Base-by-base conservation (phyloP, 1,284 basidiomycete genomes). In the Apiotrichum laibachii region DNA sequence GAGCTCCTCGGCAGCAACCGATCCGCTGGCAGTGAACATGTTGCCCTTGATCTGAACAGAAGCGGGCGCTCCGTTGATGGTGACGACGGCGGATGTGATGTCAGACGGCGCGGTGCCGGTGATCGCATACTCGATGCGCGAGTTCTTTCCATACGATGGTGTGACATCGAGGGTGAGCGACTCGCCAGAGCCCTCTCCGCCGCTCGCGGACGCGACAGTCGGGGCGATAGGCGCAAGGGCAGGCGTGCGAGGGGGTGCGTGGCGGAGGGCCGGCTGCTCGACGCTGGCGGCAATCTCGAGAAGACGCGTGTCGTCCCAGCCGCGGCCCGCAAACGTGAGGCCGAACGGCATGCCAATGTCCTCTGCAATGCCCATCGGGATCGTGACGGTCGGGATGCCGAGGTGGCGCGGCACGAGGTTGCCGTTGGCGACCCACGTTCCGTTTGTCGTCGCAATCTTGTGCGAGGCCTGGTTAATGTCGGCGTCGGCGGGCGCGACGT, bases 391-490 rank as follows among this genome's bases (percentile, higher is more conserved):
- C 7, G 57, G 57, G 21, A 58, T 50, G 16, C 57, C 57, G 3
- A 58, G 35, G 19, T 58, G 57, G 11, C 57, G 57, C 10, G 43
- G 21, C 10, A 44, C 44, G 22, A 53, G 47, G 34, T 58, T 58
- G 21, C 57, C 57, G 33, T 58, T 58, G 11, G 57, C 57, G 21
- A 58, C 57, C 57, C 57, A 58, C 2, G 57, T 58, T 10, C 57
- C 57, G 47, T 58, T 39, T 2, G 42, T 26, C 0, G 40, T 33
- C 2, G 57, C 57, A 5, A 54, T 31, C 2, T 3, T 16, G 35
- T 58, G 47, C 31, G 34, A 21, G 0, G 18, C 7, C 13, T 43
- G 45, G 21, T 45, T n/a, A 1, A 9, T n/a, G 21, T 58, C 52
- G 2, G 51, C 47, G 47, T 58, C 48, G 11, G 52, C 57, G 2